Evolutionary conservation across 768 basidiomycete genomes (phyloP), one percentile per base, ranked within the genome.

Genomic region (Phylloporus sp.): DNA sequence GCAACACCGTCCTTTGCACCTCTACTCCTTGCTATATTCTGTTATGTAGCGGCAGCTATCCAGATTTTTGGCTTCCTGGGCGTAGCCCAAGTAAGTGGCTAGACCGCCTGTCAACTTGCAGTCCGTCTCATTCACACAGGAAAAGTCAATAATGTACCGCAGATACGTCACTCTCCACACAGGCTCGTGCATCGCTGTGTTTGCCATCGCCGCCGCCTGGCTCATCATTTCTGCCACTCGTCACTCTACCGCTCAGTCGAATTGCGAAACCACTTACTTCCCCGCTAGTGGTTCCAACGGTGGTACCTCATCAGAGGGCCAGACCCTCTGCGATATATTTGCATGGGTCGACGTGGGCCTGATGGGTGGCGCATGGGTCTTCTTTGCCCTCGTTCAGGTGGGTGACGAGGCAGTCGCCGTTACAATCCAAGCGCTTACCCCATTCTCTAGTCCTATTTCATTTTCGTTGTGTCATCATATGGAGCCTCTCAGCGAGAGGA

Each of bases 291-390:
- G 62, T 5, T 68, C 70, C 12, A 63, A 59, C 52, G 57, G 69
- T 45, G 66, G 69, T 28, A 59, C 62, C 5, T 62, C 69, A 13
- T 60, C 67, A 32, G 80, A 91, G 65, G 88, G 84, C 6, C 68
- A 84, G 31, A 82, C 80, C 6, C 76, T 98, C 22, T 99, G 97
- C 71, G 76, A 85, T 42, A 86, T 97, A 49, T 95, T 97, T 64
- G 77, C 92, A 5, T 97, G 93, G 91, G 88, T 91, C 10, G 88
- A 90, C 60, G 75, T 97, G 13, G 95, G 95, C 32, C 72, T 97
- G 50, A 95, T 98, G 92, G 87, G 78, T 18, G 91, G 81, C 8
- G 74, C 97, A 6, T 97, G 94, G 90, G 69, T 88, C 10, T 63
- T 97, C 15, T 74, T 97, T 24, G 80, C 79, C n/a, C 73, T 86